Evolutionary conservation across 2,329 filamentous ascomycete species (phyloP), one percentile per base, ranked within the genome.

Genomic region (Penicillium sp.): DNA sequence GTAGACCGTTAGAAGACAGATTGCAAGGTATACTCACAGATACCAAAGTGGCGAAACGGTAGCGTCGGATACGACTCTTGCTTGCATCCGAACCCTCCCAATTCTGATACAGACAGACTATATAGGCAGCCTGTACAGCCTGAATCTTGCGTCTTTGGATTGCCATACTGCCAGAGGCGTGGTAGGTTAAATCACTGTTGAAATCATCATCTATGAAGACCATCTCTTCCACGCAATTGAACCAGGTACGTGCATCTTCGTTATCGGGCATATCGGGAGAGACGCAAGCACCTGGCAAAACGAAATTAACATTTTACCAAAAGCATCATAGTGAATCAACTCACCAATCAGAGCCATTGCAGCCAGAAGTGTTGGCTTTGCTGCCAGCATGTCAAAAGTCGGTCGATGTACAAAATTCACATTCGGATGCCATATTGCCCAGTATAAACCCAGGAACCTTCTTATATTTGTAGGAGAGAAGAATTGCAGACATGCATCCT

Each of bases 31-130:
- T 13, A 36, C 68, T 56, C 61, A 74, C 71, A 7, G 72, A 71
- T n/a, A 74, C 69, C 1, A 74, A 60, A 0, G 64, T 70, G 19
- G 64, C 64, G 47, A 70, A 75, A 2, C 72, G 65, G 50, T 70
- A 64, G 2, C 72, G 64, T 4, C 73, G 70, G 29, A 74, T 69
- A 2, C 72, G 62, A 6, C 65, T 55, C 57, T 74, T 74, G 42
- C 63, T 67, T 7, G 61, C 46, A 53, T 72, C 68, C 1, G 60
- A 61, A 0, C 73, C 73, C 52, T 75, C 71, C 72, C 72, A 75
- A 45, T 73, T 75, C 47, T 75, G 73, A 45, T 68, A 74, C 4
- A 74, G 59, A 46, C 71, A 74, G 7, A 75, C 71, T 35, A 71
- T 61, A 30, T 69, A 74, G 4, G 72, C 67, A 1, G 71, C 73